Percentiles rank a stretch among this genome's conserved stretches.
phyloP scores from a whole-genome alignment of 1,139 yeast species.

The Suhomyces bolitotheri region DNA sequence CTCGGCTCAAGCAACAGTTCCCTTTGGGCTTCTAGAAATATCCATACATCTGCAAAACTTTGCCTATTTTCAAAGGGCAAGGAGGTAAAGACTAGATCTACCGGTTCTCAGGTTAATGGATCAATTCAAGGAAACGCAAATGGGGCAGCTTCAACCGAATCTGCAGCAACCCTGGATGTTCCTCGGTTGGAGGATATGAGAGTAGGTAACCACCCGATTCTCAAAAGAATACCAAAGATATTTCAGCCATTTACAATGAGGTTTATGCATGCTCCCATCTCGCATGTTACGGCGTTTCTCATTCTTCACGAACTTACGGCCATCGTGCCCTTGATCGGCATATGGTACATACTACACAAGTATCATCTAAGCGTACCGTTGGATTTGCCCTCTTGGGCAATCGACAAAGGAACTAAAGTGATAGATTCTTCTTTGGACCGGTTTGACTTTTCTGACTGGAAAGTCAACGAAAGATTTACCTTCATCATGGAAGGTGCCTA shows the following conservation, averaged over 20 bases:
- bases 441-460: slow-evolving; percentile 35
- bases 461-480: slow-evolving; percentile 54
- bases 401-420: slow-evolving; percentile 60
- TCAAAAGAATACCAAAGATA: slow-evolving; percentile 46
- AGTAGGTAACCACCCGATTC: slow-evolving; percentile 30
- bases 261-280: slow-evolving; percentile 60
- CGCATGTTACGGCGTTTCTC: slow-evolving; percentile 72
- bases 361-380: slow-evolving; percentile 42
- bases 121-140: too few relatives aligned
- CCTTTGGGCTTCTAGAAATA: not conserved
- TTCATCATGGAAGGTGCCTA: slow-evolving; percentile 82
- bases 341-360: slow-evolving; percentile 76
- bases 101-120: not conserved
- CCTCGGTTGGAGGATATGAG: not conserved
- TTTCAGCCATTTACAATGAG: slow-evolving; percentile 51
- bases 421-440: slow-evolving; percentile 48
- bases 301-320: slow-evolving; percentile 87
- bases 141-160: not conserved
- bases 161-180: not conserved
- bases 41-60: not conserved
- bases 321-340: slow-evolving; percentile 68
- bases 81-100: not conserved
- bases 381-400: slow-evolving; percentile 66
- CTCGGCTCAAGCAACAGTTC: not conserved
- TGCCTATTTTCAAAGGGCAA: not conserved